These are phyloP conservation scores for Geotrichum candidum DNA, from an alignment of 1,139 yeast genomes.

Conservation along the genomic window DNA sequence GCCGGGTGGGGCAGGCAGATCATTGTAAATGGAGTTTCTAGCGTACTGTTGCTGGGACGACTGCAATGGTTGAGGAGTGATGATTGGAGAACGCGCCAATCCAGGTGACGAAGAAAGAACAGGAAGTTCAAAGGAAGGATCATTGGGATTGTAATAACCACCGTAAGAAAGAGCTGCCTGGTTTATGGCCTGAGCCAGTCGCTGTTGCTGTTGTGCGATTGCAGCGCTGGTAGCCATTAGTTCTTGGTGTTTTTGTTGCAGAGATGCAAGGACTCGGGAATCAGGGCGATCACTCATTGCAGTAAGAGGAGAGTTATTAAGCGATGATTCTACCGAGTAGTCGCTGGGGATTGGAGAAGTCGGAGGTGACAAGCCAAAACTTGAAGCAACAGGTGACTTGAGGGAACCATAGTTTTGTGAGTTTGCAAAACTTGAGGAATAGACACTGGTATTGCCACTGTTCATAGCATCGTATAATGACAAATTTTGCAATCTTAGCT, in stretches of 20 bases:
- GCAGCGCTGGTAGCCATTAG: conserved; percentile 31
- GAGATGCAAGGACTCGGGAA: conserved; percentile 26
- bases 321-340: conserved; percentile 1
- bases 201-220: conserved; percentile 35
- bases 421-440: neutral
- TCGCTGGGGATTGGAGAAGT: conserved; percentile 11
- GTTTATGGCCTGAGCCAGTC: conserved; percentile 31
- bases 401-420: neutral
- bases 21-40: conserved; percentile 5
- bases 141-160: neutral
- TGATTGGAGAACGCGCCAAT: conserved; percentile 5
- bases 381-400: conserved; percentile 8
- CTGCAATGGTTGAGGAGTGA: conserved; percentile 2
- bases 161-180: conserved; percentile 21
- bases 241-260: conserved; percentile 38
- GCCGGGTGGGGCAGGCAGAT: conserved; percentile 11
- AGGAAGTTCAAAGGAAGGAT: conserved; percentile 5
- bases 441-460: neutral
- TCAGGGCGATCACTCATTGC: conserved; percentile 8
- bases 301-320: neutral
- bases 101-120: conserved; percentile 11
- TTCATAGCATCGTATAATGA: neutral
- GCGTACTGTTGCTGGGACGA: conserved; percentile 2
- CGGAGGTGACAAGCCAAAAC: conserved; percentile 9
- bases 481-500: conserved; percentile 2